A percentile compares a stretch with the other conserved stretches of the same genome.
phyloP scores from a whole-genome alignment of 495 filamentous ascomycete species.

The Penicillium egyptiacum region DNA sequence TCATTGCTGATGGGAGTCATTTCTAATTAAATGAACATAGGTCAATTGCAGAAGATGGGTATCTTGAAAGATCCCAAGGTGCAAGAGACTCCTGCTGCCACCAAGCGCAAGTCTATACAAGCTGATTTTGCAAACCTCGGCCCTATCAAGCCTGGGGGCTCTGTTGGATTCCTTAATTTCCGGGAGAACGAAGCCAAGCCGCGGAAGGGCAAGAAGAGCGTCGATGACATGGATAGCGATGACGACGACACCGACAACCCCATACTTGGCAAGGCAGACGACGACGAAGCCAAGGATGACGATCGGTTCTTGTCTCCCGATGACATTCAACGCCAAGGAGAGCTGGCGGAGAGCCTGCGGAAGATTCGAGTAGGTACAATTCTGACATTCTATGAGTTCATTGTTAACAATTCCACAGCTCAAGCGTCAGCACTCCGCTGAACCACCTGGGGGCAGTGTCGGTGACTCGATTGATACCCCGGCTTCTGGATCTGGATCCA shows the following conservation, averaged over 20 bases:
- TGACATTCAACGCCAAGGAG: conserved; percentile 78
- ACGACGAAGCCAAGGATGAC: conserved; percentile 70
- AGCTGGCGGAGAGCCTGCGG: conserved; percentile 85
- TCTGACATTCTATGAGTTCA: neutral
- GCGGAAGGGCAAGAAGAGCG: conserved; percentile 49
- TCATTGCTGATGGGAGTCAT: conserved; percentile 8
- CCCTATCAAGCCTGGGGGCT: conserved; percentile 76
- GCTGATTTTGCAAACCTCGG: conserved; percentile 82
- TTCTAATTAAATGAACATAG: conserved; percentile 46
- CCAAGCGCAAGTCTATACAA: conserved; percentile 74
- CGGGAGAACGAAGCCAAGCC: conserved; percentile 63
- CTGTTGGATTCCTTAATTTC: conserved; percentile 88
- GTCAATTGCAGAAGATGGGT: conserved; percentile 93
- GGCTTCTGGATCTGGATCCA: conserved; percentile 38
- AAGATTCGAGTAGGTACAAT: conserved; percentile 77
- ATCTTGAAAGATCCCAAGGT: conserved; percentile 65
- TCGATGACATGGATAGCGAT: conserved; percentile 63
- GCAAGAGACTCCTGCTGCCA: conserved; percentile 53
- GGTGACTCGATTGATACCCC: conserved; percentile 45
- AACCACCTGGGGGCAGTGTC: conserved; percentile 59
- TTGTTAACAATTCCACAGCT: conserved; percentile 55
- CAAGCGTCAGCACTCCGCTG: conserved; percentile 91
- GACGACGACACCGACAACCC: conserved; percentile 59
- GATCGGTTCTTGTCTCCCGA: conserved; percentile 64
- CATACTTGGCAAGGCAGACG: conserved; percentile 62